phyloP scores from a whole-genome alignment of 176 grass and related monocot species.

The Sorghum bicolor region DNA sequence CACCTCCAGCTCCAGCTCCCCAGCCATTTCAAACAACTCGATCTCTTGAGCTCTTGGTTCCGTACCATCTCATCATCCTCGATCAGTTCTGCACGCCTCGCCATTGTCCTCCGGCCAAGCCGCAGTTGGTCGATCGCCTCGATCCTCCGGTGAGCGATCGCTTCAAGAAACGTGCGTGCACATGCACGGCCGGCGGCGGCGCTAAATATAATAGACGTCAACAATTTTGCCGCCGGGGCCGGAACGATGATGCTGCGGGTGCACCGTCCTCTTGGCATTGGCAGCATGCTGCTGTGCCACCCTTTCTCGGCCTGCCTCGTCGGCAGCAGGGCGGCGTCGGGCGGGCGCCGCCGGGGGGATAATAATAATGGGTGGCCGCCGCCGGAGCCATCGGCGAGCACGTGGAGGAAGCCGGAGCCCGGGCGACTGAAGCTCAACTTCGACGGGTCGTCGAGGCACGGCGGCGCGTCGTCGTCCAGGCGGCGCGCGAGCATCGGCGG shows the following conservation, averaged over 20 bases:
- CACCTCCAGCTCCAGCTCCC: not conserved
- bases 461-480: too few species aligned
- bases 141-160: slow-evolving; percentile 12
- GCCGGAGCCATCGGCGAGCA: not conserved
- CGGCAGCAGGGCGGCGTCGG: not conserved
- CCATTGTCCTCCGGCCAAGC: not conserved
- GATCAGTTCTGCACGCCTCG: not conserved
- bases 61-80: not conserved
- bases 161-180: not conserved
- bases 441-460: slow-evolving; percentile 62
- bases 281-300: slow-evolving; percentile 10
- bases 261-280: not conserved
- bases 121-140: not conserved
- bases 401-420: slow-evolving; percentile 57
- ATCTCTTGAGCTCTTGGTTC: not conserved
- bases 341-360: not conserved
- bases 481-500: slow-evolving; percentile 75
- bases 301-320: not conserved
- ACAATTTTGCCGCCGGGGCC: not conserved
- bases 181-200: too few species aligned
- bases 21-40: slow-evolving; percentile 5
- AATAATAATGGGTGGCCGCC: accelerated
- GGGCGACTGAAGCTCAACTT: slow-evolving; percentile 83
- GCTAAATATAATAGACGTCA: slow-evolving; percentile 16
- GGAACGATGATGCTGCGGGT: slow-evolving; percentile 20